A percentile compares a stretch with the other conserved stretches of the same genome.
phyloP scores from a whole-genome alignment of 495 filamentous ascomycete species.

The Penicillium chermesinum region DNA sequence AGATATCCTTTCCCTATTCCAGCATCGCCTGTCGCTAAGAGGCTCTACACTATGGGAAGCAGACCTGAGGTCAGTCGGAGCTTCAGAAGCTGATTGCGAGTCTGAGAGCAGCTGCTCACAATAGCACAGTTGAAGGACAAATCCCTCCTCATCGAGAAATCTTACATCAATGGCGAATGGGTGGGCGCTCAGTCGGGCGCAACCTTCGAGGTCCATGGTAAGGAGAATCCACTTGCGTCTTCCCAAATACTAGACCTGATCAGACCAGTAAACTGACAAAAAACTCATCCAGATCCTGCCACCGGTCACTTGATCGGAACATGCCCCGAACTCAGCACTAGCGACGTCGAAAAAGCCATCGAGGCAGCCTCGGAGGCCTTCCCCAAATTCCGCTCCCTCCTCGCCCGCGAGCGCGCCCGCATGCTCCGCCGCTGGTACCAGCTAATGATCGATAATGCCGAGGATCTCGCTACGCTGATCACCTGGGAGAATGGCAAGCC shows the following conservation, averaged over 20 bases:
- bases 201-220: constrained; percentile 76
- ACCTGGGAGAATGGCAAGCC: constrained; percentile 82
- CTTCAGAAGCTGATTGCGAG: not conserved
- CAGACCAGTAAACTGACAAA: not conserved
- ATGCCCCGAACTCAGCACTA: constrained; percentile 71
- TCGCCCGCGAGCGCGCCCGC: constrained; percentile 74
- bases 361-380: constrained; percentile 70
- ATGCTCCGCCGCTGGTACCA: constrained; percentile 89
- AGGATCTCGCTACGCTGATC: constrained; percentile 85
- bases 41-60: constrained; percentile 40
- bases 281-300: constrained; percentile 60
- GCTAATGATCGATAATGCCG: constrained; percentile 77
- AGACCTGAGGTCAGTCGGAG: constrained; percentile 35
- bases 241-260: constrained; percentile 1
- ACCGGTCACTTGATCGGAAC: constrained; percentile 74
- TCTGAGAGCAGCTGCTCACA: not conserved
- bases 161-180: constrained; percentile 85
- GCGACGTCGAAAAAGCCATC: constrained; percentile 76
- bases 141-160: constrained; percentile 74
- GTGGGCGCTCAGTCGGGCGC: constrained; percentile 66
- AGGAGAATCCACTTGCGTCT: not conserved
- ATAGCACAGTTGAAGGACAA: constrained; percentile 66
- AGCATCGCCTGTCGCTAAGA: constrained; percentile 24
- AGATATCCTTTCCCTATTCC: constrained; percentile 41
- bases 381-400: constrained; percentile 64